A percentile compares a stretch with the other conserved stretches of the same genome.
Conservation (phyloP, 345 rosid genomes). For the Combretum micranthum region DNA sequence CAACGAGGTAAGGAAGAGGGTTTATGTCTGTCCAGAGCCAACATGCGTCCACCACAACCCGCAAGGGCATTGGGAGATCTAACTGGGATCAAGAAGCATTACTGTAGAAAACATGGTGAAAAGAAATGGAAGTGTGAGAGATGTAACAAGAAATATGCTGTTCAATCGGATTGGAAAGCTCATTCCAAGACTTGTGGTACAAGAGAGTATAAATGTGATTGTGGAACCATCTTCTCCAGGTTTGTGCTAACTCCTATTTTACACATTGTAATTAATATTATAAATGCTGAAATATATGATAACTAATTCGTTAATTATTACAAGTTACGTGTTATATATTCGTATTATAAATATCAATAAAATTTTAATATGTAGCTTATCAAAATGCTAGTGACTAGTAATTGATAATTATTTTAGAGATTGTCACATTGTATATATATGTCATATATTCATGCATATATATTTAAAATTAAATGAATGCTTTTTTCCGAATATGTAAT, state of each 20-base stretch:
- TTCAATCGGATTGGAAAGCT: conserved; percentile 19
- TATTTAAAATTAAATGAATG: no score
- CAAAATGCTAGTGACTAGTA: no score
- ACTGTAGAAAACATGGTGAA: conserved; percentile 18
- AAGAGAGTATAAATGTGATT: conserved; percentile 19
- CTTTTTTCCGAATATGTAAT: no score
- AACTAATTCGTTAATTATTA: no score
- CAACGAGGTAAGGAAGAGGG: conserved; percentile 10
- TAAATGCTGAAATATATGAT: no score
- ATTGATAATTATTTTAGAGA: no score
- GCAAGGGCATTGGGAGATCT: conserved; percentile 13
- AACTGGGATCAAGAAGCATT: conserved; percentile 22
- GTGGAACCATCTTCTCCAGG: conserved; percentile 19
- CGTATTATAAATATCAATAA: no score
- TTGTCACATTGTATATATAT: no score
- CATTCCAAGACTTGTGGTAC: conserved; percentile 20
- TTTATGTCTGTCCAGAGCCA: conserved; percentile 17
- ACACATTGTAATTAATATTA: no score
- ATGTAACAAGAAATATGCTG: conserved; percentile 17
- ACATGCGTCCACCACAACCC: conserved; percentile 13
- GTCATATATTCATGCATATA: no score
- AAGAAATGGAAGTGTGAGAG: conserved; percentile 25
- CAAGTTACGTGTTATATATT: no score
- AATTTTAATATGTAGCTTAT: no score
- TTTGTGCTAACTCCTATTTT: not conserved